Evolutionary conservation across 306 rosid species (phyloP), one percentile per base, ranked within the genome.

Genomic region (Boehmeria nivea): DNA sequence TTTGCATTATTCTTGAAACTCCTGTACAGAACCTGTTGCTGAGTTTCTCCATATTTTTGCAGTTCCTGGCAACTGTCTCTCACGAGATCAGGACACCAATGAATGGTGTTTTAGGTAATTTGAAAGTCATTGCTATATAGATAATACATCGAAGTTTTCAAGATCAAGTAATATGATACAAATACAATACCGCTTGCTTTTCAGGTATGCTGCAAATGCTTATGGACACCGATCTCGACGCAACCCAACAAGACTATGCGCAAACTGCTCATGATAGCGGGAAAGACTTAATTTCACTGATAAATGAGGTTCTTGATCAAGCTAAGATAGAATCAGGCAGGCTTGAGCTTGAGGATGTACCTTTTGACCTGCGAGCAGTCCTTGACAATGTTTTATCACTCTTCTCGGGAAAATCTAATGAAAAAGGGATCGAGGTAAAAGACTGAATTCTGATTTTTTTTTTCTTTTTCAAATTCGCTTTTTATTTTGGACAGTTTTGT

Each of bases 1-100:
- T 31, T 31, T 31, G 22, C 42, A 12, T 16, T 12, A 59, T 53
- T 25, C 43, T 11, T 36, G 23, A 6, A 49, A 45, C 38, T 54
- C 49, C 13, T 24, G 36, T 24, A 28, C 25, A 62, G 40, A 59
- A 59, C 8, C 2, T 19, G 56, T 21, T 48, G 51, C 52, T 67
- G 28, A 49, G 61, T 54, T 38, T 66, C 64, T 72, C 45, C 47
- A 54, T 47, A 46, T 65, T n/a, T 68, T 53, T 81, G 81, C 61
- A 89, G 96, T 87, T 91, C 78, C 87, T 91, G 72, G 98, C 96
- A 6, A 91, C 96, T 17, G 98, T 91, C 71, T 91, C 98, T 59
- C 98, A 91, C 9, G 96, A 91, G 89, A 91, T 91, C 75, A 77
- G 98, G 80, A 91, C 98, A 73, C 98, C 96, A 64, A 87, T 87